Conservation (phyloP, 2,329 filamentous ascomycete genomes). For the Fusarium concolor region DNA sequence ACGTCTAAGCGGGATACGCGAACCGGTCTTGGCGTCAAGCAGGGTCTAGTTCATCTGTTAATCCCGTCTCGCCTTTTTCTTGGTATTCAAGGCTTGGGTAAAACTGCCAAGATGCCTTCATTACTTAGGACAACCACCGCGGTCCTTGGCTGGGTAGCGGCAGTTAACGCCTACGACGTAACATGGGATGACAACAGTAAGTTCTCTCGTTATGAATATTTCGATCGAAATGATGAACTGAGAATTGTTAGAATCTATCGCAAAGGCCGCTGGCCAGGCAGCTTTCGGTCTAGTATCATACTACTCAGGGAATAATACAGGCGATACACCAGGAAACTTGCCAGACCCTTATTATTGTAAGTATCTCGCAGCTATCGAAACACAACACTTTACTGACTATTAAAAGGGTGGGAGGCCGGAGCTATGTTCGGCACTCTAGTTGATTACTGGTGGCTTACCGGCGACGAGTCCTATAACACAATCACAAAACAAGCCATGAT, state of each 20-base stretch:
- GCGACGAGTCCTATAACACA: constrained; percentile 72
- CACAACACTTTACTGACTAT: constrained; percentile 21
- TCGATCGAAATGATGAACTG: background rate
- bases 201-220: background rate
- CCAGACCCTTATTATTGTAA: constrained; percentile 74
- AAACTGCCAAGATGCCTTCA: constrained; percentile 36
- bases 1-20: constrained; percentile 29
- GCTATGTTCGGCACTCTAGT: constrained; percentile 77
- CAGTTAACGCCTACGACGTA: constrained; percentile 31
- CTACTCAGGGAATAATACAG: constrained; percentile 69
- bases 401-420: constrained; percentile 74
- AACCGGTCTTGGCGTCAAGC: constrained; percentile 14
- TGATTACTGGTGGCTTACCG: constrained; percentile 79
- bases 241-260: constrained; percentile 59
- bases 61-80: constrained; percentile 17
- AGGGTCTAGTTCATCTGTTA: constrained; percentile 11
- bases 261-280: constrained; percentile 59
- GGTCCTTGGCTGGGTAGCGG: constrained; percentile 29
- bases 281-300: constrained; percentile 61
- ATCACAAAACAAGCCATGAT: constrained; percentile 68
- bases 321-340: constrained; percentile 68
- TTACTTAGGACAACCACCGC: constrained; percentile 28
- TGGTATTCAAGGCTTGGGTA: constrained; percentile 14
- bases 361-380: constrained; percentile 51
- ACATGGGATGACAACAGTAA: constrained; percentile 41